Base-by-base conservation (phyloP, 139 green algal genomes). In the Eudorina sp. region DNA sequence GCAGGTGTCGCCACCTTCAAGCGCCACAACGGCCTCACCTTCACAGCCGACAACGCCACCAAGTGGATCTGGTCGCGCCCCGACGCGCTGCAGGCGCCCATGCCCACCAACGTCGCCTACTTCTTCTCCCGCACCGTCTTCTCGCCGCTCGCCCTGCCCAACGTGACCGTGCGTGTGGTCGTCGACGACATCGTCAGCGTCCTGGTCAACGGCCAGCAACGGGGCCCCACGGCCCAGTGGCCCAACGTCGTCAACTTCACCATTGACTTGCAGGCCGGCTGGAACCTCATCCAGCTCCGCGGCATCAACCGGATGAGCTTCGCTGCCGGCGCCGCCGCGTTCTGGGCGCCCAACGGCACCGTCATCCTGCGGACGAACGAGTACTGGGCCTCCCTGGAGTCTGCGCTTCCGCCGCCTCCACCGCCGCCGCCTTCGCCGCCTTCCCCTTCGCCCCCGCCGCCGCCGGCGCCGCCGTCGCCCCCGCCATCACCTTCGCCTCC, bases 51-150 rank as follows among this genome's bases (percentile, higher is more conserved):
- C 62, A 72, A 72, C 19, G 62, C 21, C 62, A 72, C 62, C 19
- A 72, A 72, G 62, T 72, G 62, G 62, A 34, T 72, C 19, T 72
- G 62, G 62, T 72, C 62, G 4, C 62, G 62, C 21, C 62, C 62
- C 21, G 62, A 72, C 23, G n/a, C 62, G 21, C 62, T 72, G 27
- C 38, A 19, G 3, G 31, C n/a, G 11, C 62, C 62, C 27, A 25
- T 16, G 62, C 62, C 62, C 11, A 19, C 62, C 16, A 40, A 72
- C 31, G 16, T 72, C 31, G 19, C 19, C 16, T 72, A 72, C 62
- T 72, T 40, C 62, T 72, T 72, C 6, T 25, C 62, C 2, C 62
- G 62, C 11, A 36, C 62, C 27, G 16, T 72, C 21, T 72, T 40
- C 62, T 16, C 31, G n/a, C 62, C 62, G 2, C 27, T 40, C 27